Evolutionary conservation across 2,329 filamentous ascomycete genomes (phyloP).

Genomic region (Hypoxylon sp.): DNA sequence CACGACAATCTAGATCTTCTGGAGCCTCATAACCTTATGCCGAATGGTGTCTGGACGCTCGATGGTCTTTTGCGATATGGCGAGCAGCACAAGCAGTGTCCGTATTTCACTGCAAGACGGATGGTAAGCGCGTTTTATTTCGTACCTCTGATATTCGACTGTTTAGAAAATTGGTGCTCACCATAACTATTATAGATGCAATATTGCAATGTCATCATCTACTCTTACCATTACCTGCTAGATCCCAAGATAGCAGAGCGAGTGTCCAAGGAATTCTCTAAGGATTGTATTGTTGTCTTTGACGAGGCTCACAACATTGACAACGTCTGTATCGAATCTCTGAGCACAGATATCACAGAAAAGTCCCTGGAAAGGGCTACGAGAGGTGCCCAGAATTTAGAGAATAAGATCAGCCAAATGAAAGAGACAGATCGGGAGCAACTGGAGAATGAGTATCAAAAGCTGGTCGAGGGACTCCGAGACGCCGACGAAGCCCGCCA

Average conservation of each 20-base stretch:
- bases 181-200: constrained; percentile 77
- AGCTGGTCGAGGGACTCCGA: constrained; percentile 91
- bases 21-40: constrained; percentile 94
- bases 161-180: constrained; percentile 19
- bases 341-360: constrained; percentile 97
- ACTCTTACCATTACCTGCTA: constrained; percentile 97
- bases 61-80: constrained; percentile 91
- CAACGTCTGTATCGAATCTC: constrained; percentile 97
- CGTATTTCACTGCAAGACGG: constrained; percentile 93
- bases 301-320: constrained; percentile 99
- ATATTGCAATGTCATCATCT: constrained; percentile 99
- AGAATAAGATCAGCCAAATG: constrained; percentile 93
- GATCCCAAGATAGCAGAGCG: constrained; percentile 98
- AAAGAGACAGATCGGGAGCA: constrained; percentile 96
- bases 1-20: constrained; percentile 98
- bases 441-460: constrained; percentile 93
- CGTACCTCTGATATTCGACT: not conserved
- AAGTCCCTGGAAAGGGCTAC: constrained; percentile 93
- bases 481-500: constrained; percentile 90
- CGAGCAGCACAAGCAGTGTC: constrained; percentile 96
- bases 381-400: constrained; percentile 89
- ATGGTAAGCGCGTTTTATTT: constrained; percentile 75
- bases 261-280: constrained; percentile 94
- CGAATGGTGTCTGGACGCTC: constrained; percentile 95
- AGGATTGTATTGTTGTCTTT: constrained; percentile 98